Evolutionary conservation across 2,329 filamentous ascomycete species (phyloP), one percentile per base, ranked within the genome.

Genomic region (Ceratocystis ficicola): DNA sequence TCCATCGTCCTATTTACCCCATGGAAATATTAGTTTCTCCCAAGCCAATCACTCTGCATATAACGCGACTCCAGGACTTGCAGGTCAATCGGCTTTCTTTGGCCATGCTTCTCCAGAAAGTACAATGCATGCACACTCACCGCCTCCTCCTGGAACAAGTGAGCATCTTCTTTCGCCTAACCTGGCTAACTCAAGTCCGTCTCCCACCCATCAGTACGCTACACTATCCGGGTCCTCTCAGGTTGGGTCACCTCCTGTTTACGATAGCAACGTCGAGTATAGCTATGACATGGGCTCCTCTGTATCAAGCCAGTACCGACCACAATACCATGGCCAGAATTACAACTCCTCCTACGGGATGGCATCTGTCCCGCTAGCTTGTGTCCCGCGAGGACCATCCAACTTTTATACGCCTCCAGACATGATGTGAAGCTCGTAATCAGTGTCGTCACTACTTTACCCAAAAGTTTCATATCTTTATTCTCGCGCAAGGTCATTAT

Each of bases 41-140:
- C 55, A 59, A 25, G 55, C 55, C 17, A 59, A 30, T 17, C 55
- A 59, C 55, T 59, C 55, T 22, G 55, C 55, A 17, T 59, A 59
- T 20, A 59, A 59, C 25, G n/a, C 55, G 6, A 59, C 55, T 20
- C 55, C 55, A 1, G 55, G 55, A n/a, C 55, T 59, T 10, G 55
- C 55, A n/a, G 55, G 10, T 25, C 55, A 59, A 30, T 59, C 55
- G 55, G 55, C 55, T 30, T 59, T 59, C 30, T 59, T 59, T 20
- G 55, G 55, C 17, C 55, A 59, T 36, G 55, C 28, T n/a, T 36
- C 25, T 15, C 55, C 55, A 59, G 55, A 59, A 32, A 57, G 12
- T 12, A 59, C 55, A 15, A 59, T 59, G 55, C 55, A 59, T 17
- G 10, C 55, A n/a, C 28, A 59, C 55, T 59, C 55, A 7, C 55